A percentile compares a stretch with the other conserved stretches of the same genome.
Evolutionary conservation across 1,284 basidiomycete species (phyloP).

Genomic region (Cryptococcus sp.): DNA sequence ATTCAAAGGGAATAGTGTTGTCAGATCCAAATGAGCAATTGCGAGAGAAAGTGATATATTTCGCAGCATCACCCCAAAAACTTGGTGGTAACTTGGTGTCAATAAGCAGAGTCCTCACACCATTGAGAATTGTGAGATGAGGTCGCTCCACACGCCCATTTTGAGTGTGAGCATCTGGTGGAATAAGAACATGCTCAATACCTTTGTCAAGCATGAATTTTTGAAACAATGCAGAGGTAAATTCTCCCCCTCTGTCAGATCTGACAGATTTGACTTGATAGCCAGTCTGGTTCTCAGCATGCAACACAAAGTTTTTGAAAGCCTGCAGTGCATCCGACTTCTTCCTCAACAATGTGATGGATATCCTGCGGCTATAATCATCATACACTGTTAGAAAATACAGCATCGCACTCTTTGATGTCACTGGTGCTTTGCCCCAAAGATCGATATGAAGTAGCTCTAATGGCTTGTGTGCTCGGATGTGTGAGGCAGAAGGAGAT

Average conservation of each 20-base stretch:
- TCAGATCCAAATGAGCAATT: neutral
- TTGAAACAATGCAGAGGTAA: neutral
- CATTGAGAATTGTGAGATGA: no score
- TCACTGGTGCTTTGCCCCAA: slow-evolving; percentile 15
- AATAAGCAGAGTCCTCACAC: no score
- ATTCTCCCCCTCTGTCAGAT: slow-evolving; percentile 18
- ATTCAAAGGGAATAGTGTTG: slow-evolving; percentile 4
- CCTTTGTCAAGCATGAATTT: no score
- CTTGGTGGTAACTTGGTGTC: neutral
- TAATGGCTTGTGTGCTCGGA: slow-evolving; percentile 8
- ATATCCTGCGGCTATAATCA: slow-evolving; percentile 11
- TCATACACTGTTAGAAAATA: slow-evolving; percentile 23
- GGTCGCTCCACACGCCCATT: no score
- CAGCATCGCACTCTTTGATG: slow-evolving; percentile 7
- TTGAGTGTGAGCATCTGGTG: no score
- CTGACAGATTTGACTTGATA: slow-evolving; percentile 9
- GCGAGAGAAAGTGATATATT: slow-evolving; percentile 5
- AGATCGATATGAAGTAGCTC: slow-evolving; percentile 15
- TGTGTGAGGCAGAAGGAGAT: neutral
- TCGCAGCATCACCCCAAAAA: slow-evolving; percentile 15
- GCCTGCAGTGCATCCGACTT: slow-evolving; percentile 9
- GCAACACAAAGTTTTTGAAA: slow-evolving; percentile 7
- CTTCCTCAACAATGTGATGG: slow-evolving; percentile 9
- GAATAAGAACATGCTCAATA: no score
- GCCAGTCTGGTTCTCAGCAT: slow-evolving; percentile 18